phyloP scores from a whole-genome alignment of 768 basidiomycete species.

The Austroboletus festivus region DNA sequence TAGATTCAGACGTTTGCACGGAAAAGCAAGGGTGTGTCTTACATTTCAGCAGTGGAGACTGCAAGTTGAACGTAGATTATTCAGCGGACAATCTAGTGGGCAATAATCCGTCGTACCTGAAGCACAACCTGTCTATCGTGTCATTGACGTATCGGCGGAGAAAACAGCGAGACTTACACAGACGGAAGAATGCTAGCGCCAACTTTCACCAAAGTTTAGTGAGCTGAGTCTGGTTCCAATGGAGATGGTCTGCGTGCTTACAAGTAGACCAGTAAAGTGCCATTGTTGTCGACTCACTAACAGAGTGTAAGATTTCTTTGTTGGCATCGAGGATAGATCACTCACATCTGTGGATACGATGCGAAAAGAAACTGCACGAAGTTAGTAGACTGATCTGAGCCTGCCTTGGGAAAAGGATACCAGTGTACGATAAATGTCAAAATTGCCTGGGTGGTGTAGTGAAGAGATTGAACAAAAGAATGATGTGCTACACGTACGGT shows the following conservation, averaged over 20 bases:
- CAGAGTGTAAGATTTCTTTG: background rate
- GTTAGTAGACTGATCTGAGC: background rate
- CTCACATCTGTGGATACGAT: constrained; percentile 43
- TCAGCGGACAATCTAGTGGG: background rate
- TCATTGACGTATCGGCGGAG: background rate
- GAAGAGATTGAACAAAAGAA: background rate
- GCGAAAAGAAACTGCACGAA: constrained; percentile 34
- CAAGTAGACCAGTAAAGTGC: constrained; percentile 32
- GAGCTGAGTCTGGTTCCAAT: background rate
- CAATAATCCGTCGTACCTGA: constrained; percentile 22
- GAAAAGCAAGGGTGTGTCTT: constrained; percentile 1
- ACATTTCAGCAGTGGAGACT: constrained; percentile 34
- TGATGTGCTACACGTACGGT: constrained; percentile 26
- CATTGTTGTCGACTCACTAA: constrained; percentile 29
- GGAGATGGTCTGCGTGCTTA: constrained; percentile 20
- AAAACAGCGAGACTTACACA: constrained; percentile 21
- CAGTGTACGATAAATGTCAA: constrained; percentile 52
- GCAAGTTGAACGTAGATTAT: constrained; percentile 5
- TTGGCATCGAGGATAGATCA: background rate
- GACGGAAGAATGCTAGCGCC: constrained; percentile 29
- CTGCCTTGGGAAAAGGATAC: constrained; percentile 19
- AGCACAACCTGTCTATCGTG: constrained; percentile 32
- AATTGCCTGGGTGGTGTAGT: constrained; percentile 39
- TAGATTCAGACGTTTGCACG: background rate
- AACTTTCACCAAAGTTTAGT: constrained; percentile 14